Evolutionary conservation across 2,329 filamentous ascomycete genomes (phyloP).

Genomic region (Blumeria hordei): DNA sequence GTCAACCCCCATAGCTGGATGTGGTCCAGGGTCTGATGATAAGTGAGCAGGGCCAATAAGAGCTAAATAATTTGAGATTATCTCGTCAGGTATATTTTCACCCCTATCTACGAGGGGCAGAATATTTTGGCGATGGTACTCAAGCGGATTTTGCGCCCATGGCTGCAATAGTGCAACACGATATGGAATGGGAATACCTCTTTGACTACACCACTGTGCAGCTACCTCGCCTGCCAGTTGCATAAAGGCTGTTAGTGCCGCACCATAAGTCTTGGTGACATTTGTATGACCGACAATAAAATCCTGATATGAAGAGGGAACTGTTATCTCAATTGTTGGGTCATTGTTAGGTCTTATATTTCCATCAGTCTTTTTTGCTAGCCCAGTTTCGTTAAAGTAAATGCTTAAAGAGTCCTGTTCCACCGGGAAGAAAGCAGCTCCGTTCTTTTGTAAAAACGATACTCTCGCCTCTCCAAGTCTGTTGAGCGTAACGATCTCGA

Average conservation of each 20-base stretch:
- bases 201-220: slow-evolving; percentile 32
- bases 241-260: slow-evolving; percentile 26
- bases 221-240: slow-evolving; percentile 35
- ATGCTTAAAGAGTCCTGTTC: slow-evolving; percentile 1
- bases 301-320: slow-evolving; percentile 3
- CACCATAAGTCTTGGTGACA: slow-evolving; percentile 13
- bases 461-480: slow-evolving; percentile 20
- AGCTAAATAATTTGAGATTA: slow-evolving; percentile 9
- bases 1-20: slow-evolving; percentile 31
- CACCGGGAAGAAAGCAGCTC: slow-evolving; percentile 2
- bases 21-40: slow-evolving; percentile 26
- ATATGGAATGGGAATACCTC: slow-evolving; percentile 34
- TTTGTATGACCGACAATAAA: slow-evolving; percentile 3
- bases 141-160: slow-evolving; percentile 7
- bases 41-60: slow-evolving; percentile 27
- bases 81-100: slow-evolving; percentile 1
- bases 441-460: slow-evolving; percentile 4
- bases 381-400: slow-evolving; percentile 5
- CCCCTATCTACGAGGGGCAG: slow-evolving; percentile 7
- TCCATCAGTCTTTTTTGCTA: not conserved
- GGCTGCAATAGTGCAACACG: slow-evolving; percentile 15
- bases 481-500: slow-evolving; percentile 24
- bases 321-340: slow-evolving; percentile 10
- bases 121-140: slow-evolving; percentile 9
- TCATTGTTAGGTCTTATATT: slow-evolving; percentile 6